Percentiles rank a stretch among this genome's conserved stretches.
These are phyloP conservation scores for Ascocoryne sarcoides DNA, from an alignment of 2,329 filamentous ascomycete genomes.

Conservation along the genomic window DNA sequence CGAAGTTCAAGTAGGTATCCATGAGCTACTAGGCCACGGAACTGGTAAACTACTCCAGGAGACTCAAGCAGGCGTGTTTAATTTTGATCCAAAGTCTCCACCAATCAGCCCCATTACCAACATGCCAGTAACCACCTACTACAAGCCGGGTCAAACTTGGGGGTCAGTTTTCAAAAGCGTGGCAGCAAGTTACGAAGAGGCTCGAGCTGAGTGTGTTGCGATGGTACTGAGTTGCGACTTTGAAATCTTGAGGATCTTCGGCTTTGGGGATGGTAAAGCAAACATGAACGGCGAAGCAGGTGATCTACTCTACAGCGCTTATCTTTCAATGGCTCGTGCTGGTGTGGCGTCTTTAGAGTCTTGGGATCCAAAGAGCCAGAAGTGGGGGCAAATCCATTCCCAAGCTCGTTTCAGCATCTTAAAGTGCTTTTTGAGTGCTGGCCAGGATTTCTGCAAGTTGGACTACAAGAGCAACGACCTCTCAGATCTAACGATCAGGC, in stretches of 20 bases:
- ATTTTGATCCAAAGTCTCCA: slow-evolving; percentile 78
- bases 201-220: slow-evolving; percentile 85
- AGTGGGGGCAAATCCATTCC: slow-evolving; percentile 58
- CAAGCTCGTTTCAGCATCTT: slow-evolving; percentile 87
- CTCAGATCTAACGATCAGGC: slow-evolving; percentile 69
- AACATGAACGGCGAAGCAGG: slow-evolving; percentile 71
- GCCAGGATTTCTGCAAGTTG: slow-evolving; percentile 78
- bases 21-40: slow-evolving; percentile 82
- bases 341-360: slow-evolving; percentile 83
- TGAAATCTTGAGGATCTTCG: slow-evolving; percentile 80
- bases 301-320: slow-evolving; percentile 79
- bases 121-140: slow-evolving; percentile 76
- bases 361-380: slow-evolving; percentile 84
- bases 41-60: slow-evolving; percentile 93
- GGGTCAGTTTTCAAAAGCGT: slow-evolving; percentile 83
- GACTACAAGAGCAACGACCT: slow-evolving; percentile 61
- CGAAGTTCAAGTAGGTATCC: slow-evolving; percentile 91
- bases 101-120: slow-evolving; percentile 72
- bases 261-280: slow-evolving; percentile 68
- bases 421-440: slow-evolving; percentile 74
- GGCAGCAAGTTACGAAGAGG: slow-evolving; percentile 88
- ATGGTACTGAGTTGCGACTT: slow-evolving; percentile 90
- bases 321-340: slow-evolving; percentile 90
- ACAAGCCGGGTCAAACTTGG: slow-evolving; percentile 94
- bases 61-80: slow-evolving; percentile 70